A percentile compares a stretch with the other conserved stretches of the same genome.
Conservation (phyloP, 1,284 basidiomycete genomes). For the Rhizoctonia solani region DNA sequence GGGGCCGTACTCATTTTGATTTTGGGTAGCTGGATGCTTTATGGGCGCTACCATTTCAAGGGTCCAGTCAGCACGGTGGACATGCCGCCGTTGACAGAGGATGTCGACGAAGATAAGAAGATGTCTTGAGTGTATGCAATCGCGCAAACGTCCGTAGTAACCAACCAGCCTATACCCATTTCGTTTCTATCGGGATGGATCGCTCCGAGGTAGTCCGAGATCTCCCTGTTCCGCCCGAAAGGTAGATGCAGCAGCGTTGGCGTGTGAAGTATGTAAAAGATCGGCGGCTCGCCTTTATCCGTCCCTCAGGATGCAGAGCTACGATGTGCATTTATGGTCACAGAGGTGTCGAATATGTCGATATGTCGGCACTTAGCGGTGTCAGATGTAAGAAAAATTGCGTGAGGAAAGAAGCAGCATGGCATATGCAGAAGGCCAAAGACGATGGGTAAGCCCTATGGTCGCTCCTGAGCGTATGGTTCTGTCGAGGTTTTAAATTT, state of each 20-base stretch:
- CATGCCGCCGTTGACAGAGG: conserved; percentile 8
- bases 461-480: too few species aligned
- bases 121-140: not conserved
- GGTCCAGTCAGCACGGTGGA: conserved; percentile 45
- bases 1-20: conserved; percentile 20
- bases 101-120: conserved; percentile 6
- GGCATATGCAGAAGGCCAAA: too few species aligned
- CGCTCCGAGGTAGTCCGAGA: conserved; percentile 8
- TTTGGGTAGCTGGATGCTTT: conserved; percentile 43
- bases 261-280: not conserved
- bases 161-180: not conserved
- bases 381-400: too few species aligned
- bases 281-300: too few species aligned
- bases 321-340: too few species aligned
- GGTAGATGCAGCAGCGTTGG: conserved; percentile 5
- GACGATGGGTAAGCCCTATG: too few species aligned
- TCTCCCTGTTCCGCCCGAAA: not conserved
- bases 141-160: too few species aligned
- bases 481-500: too few species aligned
- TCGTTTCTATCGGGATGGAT: not conserved
- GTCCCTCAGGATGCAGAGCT: too few species aligned
- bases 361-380: too few species aligned
- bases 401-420: too few species aligned
- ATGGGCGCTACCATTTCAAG: conserved; percentile 46
- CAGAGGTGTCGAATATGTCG: too few species aligned